These are phyloP conservation scores for Austroboletus niveus DNA, from an alignment of 1,284 basidiomycete species.

Conservation along the genomic window DNA sequence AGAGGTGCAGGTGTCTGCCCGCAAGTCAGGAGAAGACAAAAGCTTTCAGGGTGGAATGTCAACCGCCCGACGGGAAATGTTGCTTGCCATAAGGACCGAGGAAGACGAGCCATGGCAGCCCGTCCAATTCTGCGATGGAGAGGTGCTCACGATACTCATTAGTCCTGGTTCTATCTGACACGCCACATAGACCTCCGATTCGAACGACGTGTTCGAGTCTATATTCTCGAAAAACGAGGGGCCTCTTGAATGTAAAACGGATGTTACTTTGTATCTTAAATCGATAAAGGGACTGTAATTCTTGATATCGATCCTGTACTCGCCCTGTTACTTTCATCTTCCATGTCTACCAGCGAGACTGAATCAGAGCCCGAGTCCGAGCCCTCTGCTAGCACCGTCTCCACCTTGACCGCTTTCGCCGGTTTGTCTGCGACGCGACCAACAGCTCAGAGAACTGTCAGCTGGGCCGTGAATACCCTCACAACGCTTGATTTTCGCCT, in stretches of 20 bases:
- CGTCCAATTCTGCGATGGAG: conserved; percentile 59
- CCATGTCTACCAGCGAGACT: conserved; percentile 39
- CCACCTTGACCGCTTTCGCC: conserved; percentile 19
- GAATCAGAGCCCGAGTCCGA: conserved; percentile 40
- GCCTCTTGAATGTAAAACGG: conserved; percentile 55
- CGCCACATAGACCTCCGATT: conserved; percentile 49
- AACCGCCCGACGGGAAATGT: conserved; percentile 65
- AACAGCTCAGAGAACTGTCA: conserved; percentile 12
- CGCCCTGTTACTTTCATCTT: not conserved
- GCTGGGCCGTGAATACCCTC: conserved; percentile 26
- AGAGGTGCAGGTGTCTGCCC: conserved; percentile 73
- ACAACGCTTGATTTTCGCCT: conserved; percentile 30
- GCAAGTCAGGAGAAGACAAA: conserved; percentile 62
- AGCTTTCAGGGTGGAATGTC: conserved; percentile 58
- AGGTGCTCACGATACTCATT: conserved; percentile 39
- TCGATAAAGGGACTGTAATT: conserved; percentile 55
- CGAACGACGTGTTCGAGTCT: conserved; percentile 53
- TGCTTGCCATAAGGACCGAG: conserved; percentile 65
- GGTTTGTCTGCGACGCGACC: conserved; percentile 14
- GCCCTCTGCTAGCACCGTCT: conserved; percentile 7
- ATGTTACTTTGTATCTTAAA: conserved; percentile 59
- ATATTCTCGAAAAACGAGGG: conserved; percentile 60
- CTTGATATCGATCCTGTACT: not conserved
- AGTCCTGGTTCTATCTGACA: conserved; percentile 10
- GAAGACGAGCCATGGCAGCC: conserved; percentile 74